phyloP scores from a whole-genome alignment of 306 rosid species.

The Sesbania bispinosa region DNA sequence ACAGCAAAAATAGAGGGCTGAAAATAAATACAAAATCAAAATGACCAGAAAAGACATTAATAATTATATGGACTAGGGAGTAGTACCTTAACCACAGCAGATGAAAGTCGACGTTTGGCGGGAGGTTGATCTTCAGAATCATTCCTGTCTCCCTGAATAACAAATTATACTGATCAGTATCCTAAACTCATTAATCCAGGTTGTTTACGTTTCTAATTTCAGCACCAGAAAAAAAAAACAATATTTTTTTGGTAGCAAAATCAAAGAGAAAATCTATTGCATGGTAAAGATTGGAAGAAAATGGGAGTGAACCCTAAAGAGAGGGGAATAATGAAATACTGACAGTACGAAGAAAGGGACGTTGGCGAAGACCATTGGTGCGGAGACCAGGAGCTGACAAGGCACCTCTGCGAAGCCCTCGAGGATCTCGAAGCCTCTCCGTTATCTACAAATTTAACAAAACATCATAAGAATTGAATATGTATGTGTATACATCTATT shows the following conservation, averaged over 20 bases:
- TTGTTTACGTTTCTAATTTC: not conserved
- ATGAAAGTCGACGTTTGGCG: slow-evolving; percentile 71
- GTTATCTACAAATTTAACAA: slow-evolving; percentile 49
- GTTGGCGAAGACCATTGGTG: slow-evolving; percentile 68
- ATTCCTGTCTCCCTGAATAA: slow-evolving; percentile 53
- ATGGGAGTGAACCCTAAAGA: slow-evolving; percentile 15
- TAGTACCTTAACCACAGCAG: slow-evolving; percentile 87
- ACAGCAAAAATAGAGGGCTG: not conserved
- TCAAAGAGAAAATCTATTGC: too few relatives aligned
- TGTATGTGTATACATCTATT: not conserved
- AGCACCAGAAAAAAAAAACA: too few relatives aligned
- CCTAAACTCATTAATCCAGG: not conserved
- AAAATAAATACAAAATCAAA: not conserved
- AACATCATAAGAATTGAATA: not conserved
- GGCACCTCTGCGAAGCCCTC: slow-evolving; percentile 83
- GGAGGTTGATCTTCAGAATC: slow-evolving; percentile 77
- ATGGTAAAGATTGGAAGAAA: not conserved
- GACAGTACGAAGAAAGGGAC: slow-evolving; percentile 66
- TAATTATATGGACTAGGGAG: not conserved
- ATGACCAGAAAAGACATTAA: not conserved
- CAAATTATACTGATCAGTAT: not conserved
- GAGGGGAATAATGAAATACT: not conserved
- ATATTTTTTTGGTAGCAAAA: too few relatives aligned
- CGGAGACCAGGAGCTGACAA: slow-evolving; percentile 54
- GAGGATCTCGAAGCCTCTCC: slow-evolving; percentile 96